Conservation (phyloP, 495 filamentous ascomycete genomes). For the Cercophora samala region DNA sequence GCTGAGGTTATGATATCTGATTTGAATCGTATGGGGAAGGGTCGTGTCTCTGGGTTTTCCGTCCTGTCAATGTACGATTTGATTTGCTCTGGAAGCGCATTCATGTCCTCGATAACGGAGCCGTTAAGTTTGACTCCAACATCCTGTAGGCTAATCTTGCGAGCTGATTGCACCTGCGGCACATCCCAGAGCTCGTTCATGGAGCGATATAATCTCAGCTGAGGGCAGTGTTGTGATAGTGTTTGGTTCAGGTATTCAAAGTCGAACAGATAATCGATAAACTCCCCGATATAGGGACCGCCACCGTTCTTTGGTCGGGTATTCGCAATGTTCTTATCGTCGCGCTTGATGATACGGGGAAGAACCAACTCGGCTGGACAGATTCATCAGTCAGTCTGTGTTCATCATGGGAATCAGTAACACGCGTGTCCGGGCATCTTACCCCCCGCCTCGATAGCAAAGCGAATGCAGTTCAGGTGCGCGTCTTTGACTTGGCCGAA, state of each 20-base stretch:
- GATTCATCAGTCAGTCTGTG: not conserved
- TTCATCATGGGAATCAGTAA: not conserved
- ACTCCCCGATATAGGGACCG: slow-evolving; percentile 22
- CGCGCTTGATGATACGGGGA: slow-evolving; percentile 28
- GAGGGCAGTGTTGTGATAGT: slow-evolving; percentile 33
- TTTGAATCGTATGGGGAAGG: slow-evolving; percentile 27
- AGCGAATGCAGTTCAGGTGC: slow-evolving; percentile 37
- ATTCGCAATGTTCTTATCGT: slow-evolving; percentile 17
- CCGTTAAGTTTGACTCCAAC: slow-evolving; percentile 13
- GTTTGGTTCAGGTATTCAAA: slow-evolving; percentile 30
- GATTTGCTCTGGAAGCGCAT: slow-evolving; percentile 19
- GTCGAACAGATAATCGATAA: slow-evolving; percentile 38
- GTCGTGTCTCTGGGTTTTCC: slow-evolving; percentile 14
- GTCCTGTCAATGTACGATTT: slow-evolving; percentile 20
- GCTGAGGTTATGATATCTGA: slow-evolving; percentile 31
- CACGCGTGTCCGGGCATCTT: slow-evolving; percentile 1
- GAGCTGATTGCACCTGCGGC: slow-evolving; percentile 18
- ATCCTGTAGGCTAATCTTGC: slow-evolving; percentile 14
- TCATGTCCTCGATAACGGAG: slow-evolving; percentile 22
- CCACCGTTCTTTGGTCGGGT: slow-evolving; percentile 13
- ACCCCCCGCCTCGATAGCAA: slow-evolving; percentile 41
- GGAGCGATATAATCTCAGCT: slow-evolving; percentile 35
- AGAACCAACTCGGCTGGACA: slow-evolving; percentile 31
- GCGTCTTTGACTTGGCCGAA: slow-evolving; percentile 33
- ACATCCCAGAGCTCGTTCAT: slow-evolving; percentile 30